A percentile compares a stretch with the other conserved stretches of the same genome.
phyloP scores from a whole-genome alignment of 768 basidiomycete genomes.

The Trametes cinnabarina region DNA sequence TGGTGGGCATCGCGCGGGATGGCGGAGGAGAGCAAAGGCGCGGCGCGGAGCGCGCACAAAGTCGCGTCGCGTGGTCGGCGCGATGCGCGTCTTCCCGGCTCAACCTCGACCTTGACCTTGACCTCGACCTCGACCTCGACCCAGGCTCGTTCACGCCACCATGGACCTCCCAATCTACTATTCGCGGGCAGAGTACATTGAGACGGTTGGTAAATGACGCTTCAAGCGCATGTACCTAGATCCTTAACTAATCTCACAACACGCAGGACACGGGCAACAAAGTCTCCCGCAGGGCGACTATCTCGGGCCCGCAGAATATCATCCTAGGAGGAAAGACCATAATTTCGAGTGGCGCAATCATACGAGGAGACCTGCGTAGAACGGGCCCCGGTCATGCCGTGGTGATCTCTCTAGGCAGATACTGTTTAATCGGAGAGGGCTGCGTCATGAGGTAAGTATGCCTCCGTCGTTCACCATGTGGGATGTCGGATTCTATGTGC shows the following conservation, averaged over 20 bases:
- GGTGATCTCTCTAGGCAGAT: slow-evolving; percentile 89
- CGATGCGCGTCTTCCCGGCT: slow-evolving; percentile 7
- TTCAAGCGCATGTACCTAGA: background rate
- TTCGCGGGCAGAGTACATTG: slow-evolving; percentile 81
- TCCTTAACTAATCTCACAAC: background rate
- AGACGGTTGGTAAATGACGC: slow-evolving; percentile 54
- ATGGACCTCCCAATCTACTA: slow-evolving; percentile 82
- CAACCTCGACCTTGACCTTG: slow-evolving; percentile 5
- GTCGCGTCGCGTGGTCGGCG: background rate
- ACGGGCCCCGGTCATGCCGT: slow-evolving; percentile 91
- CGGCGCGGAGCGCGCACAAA: slow-evolving; percentile 1
- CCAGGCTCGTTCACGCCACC: background rate
- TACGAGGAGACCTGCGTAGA: slow-evolving; percentile 89
- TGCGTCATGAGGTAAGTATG: slow-evolving; percentile 84
- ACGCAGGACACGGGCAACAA: slow-evolving; percentile 94
- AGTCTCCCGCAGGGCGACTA: slow-evolving; percentile 87
- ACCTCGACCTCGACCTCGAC: background rate
- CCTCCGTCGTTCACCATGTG: background rate
- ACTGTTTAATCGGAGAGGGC: slow-evolving; percentile 88
- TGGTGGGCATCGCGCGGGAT: background rate
- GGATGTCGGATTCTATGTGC: background rate
- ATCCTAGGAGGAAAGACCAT: slow-evolving; percentile 97
- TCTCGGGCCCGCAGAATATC: slow-evolving; percentile 93
- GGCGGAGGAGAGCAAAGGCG: background rate
- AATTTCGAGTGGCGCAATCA: slow-evolving; percentile 85